Base-by-base conservation (phyloP, 805 yeast species). In the Yamadazyma sp. region DNA sequence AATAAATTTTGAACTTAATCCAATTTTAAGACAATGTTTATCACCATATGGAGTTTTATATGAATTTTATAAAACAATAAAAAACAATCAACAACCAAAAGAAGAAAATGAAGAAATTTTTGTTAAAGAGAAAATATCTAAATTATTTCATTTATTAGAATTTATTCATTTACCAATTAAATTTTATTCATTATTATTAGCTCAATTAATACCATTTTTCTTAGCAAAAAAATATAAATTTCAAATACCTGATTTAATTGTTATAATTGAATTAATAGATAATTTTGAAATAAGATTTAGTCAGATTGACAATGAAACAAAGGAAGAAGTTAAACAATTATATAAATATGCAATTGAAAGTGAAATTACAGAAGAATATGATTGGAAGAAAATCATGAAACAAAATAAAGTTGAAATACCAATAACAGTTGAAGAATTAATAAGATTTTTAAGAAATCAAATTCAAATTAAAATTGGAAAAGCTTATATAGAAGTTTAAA, bases 31-130 rank as follows among this genome's bases (percentile, higher is more conserved):
- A 44, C 89, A 83, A 53, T 73, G 83, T 17, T 53, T 84, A 33
- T 62, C 91, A 4, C 93, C 93, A 30, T 79, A 82, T 52, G 87
- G 82, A 2, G 75, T 81, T 0, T 60, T 84, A 16, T 65, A 66
- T 39, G 71, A 71, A 40, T 78, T 74, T 47, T 70, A 71, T 51
- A 56, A 58, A 12, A 52, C 58, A 1, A 33, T 62, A 7, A 10
- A 36, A 6, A 28, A 36, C 3, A 34, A 23, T 23, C 13, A 34
- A 25, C 3, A 26, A 7, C 29, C 10, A 5, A 14, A 12, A 2
- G 33, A 27, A 9, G 12, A 68, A 27, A 43, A 62, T 10, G 55
- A 60, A 25, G 15, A 13, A 5, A 20, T 38, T 7, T 27, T 27
- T 9, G 43, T 37, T 7, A 44, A 41, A 27, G 35, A 37, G 17